A percentile compares a stretch with the other conserved stretches of the same genome.
These are phyloP conservation scores for Pleurotus citrinopileatus DNA, from an alignment of 768 basidiomycete genomes.

Conservation along the genomic window DNA sequence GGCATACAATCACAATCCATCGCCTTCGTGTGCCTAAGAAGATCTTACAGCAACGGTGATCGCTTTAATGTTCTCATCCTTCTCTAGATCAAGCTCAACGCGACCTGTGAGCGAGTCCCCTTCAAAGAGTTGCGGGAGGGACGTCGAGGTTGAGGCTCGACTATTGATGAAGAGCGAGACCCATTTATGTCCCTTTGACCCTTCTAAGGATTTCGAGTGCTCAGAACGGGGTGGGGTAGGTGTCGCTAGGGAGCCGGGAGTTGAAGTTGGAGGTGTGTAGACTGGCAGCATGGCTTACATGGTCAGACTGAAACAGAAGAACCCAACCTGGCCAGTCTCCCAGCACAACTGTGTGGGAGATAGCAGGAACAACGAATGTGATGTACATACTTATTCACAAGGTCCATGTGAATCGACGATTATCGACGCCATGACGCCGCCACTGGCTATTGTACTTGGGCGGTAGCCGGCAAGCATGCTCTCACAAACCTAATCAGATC, in stretches of 20 bases:
- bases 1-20: background rate
- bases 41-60: conserved; percentile 43
- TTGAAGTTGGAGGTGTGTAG: background rate
- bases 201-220: conserved; percentile 41
- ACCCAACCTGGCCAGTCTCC: too few relatives aligned
- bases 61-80: conserved; percentile 45
- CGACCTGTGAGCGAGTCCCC: conserved; percentile 47
- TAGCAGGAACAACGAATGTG: too few relatives aligned
- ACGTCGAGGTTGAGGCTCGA: conserved; percentile 35
- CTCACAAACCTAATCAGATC: too few relatives aligned
- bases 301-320: too few relatives aligned
- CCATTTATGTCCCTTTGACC: conserved; percentile 44
- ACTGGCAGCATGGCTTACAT: background rate
- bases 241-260: background rate
- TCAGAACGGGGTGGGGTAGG: conserved; percentile 19
- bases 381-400: too few relatives aligned
- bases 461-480: too few relatives aligned
- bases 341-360: too few relatives aligned
- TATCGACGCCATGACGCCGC: too few relatives aligned
- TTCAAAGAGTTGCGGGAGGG: conserved; percentile 43
- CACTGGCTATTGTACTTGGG: too few relatives aligned
- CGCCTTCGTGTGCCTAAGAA: background rate
- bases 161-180: conserved; percentile 45
- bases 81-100: conserved; percentile 49
- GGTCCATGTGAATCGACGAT: too few relatives aligned